Conservation (phyloP, 2,329 filamentous ascomycete genomes). For the Pseudocercospora pini-densiflorae region DNA sequence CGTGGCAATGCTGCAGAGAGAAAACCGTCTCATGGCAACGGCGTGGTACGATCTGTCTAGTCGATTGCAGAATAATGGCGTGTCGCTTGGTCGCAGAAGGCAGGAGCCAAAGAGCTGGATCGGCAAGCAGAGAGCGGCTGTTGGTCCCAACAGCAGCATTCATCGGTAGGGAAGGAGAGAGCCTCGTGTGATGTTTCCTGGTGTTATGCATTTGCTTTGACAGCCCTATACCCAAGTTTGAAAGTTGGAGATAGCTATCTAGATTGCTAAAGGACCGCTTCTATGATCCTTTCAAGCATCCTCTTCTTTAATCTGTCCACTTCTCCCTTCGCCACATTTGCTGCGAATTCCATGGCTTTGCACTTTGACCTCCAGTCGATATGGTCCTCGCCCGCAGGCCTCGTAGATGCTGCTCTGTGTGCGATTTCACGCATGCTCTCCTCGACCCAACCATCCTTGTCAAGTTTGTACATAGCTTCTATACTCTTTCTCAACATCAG, state of each 20-base stretch:
- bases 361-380: conserved; percentile 40
- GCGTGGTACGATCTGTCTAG: conserved; percentile 85
- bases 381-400: conserved; percentile 24
- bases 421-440: conserved; percentile 29
- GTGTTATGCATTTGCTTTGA: not conserved
- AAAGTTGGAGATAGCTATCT: not conserved
- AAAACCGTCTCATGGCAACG: conserved; percentile 78
- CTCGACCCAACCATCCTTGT: conserved; percentile 24
- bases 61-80: conserved; percentile 80
- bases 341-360: conserved; percentile 38
- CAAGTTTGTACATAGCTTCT: conserved; percentile 27
- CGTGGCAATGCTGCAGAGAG: conserved; percentile 73
- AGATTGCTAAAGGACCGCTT: conserved; percentile 25
- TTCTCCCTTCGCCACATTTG: conserved; percentile 39
- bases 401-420: conserved; percentile 16
- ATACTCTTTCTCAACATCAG: conserved; percentile 26
- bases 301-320: conserved; percentile 37
- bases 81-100: conserved; percentile 74
- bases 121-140: conserved; percentile 72
- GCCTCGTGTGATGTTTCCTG: not conserved
- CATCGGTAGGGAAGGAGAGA: not conserved
- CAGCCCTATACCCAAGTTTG: not conserved
- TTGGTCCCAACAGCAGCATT: conserved; percentile 36
- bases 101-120: conserved; percentile 82
- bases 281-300: conserved; percentile 38